Evolutionary conservation across 2,329 filamentous ascomycete genomes (phyloP), one percentile per base, ranked within the genome.

Genomic region (Decorospora gaudefroyi): DNA sequence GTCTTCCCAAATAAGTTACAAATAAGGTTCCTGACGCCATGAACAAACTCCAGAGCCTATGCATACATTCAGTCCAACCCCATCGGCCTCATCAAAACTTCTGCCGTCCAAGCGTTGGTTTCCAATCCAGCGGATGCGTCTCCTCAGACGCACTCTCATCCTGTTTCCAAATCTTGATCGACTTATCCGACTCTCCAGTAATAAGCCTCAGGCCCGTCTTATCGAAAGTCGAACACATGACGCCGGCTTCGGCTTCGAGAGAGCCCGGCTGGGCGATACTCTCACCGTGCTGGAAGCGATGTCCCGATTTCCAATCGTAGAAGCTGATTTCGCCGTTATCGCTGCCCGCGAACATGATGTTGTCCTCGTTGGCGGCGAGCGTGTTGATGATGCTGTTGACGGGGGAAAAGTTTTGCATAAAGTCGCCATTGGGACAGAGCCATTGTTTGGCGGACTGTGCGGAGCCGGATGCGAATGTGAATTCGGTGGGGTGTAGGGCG

Each of bases 401-500:
- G 4, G 92, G 92, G 29, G 96, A 89, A 64, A 97, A 97, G 68
- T 97, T 97, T 71, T 96, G 91, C 93, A 99, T 99, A 68, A 99
- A 97, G 11, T 90, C 90, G 25, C 92, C 95, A 68, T 96, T 90
- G 1, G 95, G 95, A 58, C 91, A 97, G 71, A 97, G 96, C 92
- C 93, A 99, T 74, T 99, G 93, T 77, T 99, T 99, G 74, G 99
- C 96, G 67, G 88, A 91, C 16, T 88, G 87, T 0, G 92, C 91
- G 63, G 90, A 95, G 29, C 87, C 93, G 48, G 84, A 91, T 4
- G 93, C 93, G 68, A 99, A 99, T 0, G 95, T 99, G 67, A 96
- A 99, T 71, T 99, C 93, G 48, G 83, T 84, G 0, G 95, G 93
- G 67, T 99, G 93, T 3, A 86, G 80, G 8, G 89, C 83, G 9